Evolutionary conservation across 139 green algal genomes (phyloP).

Genomic region (Coccomyxa sp.): DNA sequence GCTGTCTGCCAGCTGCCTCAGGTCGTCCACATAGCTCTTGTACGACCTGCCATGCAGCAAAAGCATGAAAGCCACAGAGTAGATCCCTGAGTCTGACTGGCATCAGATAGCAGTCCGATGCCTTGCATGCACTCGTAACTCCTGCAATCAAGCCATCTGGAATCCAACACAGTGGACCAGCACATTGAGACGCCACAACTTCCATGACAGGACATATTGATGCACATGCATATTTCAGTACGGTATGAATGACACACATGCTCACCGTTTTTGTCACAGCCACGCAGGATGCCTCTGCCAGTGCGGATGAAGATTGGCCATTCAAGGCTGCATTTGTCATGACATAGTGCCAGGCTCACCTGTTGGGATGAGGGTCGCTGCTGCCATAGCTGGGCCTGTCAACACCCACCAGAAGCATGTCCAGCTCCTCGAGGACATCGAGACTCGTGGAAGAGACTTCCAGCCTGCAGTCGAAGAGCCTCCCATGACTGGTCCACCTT

Average conservation of each 20-base stretch:
- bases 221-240: not conserved
- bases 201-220: not conserved
- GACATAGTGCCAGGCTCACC: not conserved
- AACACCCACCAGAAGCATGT: conserved; percentile 5
- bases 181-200: not conserved
- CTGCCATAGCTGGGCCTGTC: conserved; percentile 15
- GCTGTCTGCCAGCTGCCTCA: conserved; percentile 12
- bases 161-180: not conserved
- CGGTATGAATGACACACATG: too few relatives aligned
- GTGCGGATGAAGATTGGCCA: not conserved
- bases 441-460: not conserved
- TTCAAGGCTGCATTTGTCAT: not conserved
- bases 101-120: not conserved
- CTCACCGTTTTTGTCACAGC: too few relatives aligned
- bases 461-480: not conserved
- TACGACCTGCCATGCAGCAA: conserved; percentile 2
- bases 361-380: not conserved
- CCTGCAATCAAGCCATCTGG: not conserved
- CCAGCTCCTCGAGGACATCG: not conserved
- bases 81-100: too few relatives aligned
- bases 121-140: not conserved
- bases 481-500: not conserved
- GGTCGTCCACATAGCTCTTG: conserved; percentile 4
- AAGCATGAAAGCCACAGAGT: too few relatives aligned
- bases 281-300: not conserved